Evolutionary conservation across 73 alveolate genomes (phyloP), one percentile per base, ranked within the genome.

Genomic region (Tetrahymena malaccensis): DNA sequence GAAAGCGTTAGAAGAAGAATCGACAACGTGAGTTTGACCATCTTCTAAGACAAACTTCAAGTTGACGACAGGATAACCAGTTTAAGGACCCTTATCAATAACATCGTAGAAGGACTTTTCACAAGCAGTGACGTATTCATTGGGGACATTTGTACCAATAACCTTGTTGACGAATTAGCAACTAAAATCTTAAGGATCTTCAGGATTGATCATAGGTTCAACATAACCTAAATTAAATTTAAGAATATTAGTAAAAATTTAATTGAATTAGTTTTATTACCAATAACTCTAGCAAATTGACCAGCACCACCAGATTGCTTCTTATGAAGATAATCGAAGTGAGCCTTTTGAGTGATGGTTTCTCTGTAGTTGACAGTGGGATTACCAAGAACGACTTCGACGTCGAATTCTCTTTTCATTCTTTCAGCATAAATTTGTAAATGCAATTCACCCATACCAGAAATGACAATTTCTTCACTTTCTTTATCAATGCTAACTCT

Each of bases 391-490:
- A 43, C 85, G 10, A 97, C 98, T 25, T 97, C 99, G 37, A 98
- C 95, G 34, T 97, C 98, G 94, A 96, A 98, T 93, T 98, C 99
- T 50, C 99, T 95, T 97, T 97, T 98, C 97, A 98, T 96, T 94
- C 99, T 96, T 96, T 98, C 99, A 55, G 98, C 98, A 94, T 98
- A 98, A 57, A 98, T 97, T 89, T 97, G 97, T 84, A 98, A 94
- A 96, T 98, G 99, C 57, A 98, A 98, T 95, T 98, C 99, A 44
- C 99, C 99, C 99, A 98, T 98, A 22, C 99, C 99, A 19, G 99
- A 98, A 94, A 98, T 98, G 93, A 98, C 96, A 93, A 99, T 98
- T 94, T 98, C 99, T 34, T 97, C 98, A 96, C 99, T 97, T 95
- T 98, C 99, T 85, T 96, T 96, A 96, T 98, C 99, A 96, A 95